phyloP scores from a whole-genome alignment of 169 alveolate species.

The Plasmodium sp. region DNA sequence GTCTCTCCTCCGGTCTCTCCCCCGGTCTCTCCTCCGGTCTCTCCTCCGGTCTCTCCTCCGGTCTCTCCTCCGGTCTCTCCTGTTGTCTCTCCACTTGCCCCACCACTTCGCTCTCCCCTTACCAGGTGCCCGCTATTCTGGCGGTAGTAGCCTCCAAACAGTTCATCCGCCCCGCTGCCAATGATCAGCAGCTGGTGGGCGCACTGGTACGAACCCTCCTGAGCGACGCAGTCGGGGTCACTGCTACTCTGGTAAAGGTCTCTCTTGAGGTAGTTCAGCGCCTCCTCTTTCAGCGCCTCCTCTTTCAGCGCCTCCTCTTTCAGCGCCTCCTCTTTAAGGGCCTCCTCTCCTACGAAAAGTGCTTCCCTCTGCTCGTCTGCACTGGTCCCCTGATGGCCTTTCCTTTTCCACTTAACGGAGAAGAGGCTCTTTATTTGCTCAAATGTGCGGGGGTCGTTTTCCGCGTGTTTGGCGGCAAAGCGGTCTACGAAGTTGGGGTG shows the following conservation, averaged over 20 bases:
- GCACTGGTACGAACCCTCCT: not conserved
- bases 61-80: too few relatives aligned
- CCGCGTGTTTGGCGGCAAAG: not conserved
- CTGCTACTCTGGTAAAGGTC: not conserved
- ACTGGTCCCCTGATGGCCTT: not conserved
- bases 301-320: not conserved
- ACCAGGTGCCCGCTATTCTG: constrained; percentile 44
- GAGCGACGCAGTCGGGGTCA: not conserved
- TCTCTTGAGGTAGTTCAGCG: not conserved
- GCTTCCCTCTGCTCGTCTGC: not conserved
- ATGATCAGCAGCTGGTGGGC: constrained; percentile 46
- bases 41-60: too few relatives aligned
- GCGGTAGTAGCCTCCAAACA: constrained; percentile 85
- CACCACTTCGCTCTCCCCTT: too few relatives aligned
- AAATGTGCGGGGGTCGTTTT: not conserved
- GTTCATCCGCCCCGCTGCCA: constrained; percentile 86
- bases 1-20: too few relatives aligned
- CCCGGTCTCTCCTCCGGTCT: too few relatives aligned
- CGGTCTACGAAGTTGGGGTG: not conserved
- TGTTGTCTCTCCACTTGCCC: too few relatives aligned
- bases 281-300: not conserved
- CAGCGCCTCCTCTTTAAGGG: not conserved
- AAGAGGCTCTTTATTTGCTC: constrained; percentile 36
- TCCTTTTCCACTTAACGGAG: not conserved
- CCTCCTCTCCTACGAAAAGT: not conserved